These are phyloP conservation scores for Centrapalus pauciflorus DNA, from an alignment of 129 eudicot genomes.

Conservation along the genomic window DNA sequence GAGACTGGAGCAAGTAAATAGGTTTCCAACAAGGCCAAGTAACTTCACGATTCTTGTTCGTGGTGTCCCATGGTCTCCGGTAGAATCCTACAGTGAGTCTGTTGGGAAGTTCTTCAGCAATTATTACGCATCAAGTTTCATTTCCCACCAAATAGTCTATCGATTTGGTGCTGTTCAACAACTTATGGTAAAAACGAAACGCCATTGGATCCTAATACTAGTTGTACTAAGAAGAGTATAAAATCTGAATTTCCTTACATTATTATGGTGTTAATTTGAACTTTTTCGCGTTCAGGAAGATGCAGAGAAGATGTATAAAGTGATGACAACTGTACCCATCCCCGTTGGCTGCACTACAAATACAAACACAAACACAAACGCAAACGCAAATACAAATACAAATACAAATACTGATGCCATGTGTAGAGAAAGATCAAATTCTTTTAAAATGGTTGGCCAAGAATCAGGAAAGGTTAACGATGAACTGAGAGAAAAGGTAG, in stretches of 20 bases:
- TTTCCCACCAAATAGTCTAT: conserved; percentile 85
- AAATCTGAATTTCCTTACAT: too few species aligned
- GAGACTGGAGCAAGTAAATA: conserved; percentile 63
- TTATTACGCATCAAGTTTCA: conserved; percentile 70
- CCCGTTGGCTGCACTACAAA: conserved; percentile 30
- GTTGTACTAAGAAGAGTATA: too few species aligned
- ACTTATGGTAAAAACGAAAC: conserved; percentile 20
- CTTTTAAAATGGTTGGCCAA: conserved; percentile 32
- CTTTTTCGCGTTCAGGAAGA: conserved; percentile 75
- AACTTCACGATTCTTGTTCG: conserved; percentile 89
- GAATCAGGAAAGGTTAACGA: conserved; percentile 35
- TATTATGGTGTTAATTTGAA: too few species aligned
- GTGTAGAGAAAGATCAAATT: conserved; percentile 52
- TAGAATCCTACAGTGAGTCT: conserved; percentile 54
- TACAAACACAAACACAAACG: too few species aligned
- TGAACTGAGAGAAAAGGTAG: conserved; percentile 55
- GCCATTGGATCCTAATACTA: not conserved
- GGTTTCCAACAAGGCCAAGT: conserved; percentile 58
- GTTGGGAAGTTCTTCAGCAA: conserved; percentile 62
- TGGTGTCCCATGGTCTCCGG: conserved; percentile 75
- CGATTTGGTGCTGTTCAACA: conserved; percentile 62
- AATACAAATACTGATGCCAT: conserved; percentile 25
- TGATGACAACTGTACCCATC: conserved; percentile 34
- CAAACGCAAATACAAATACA: conserved; percentile 23
- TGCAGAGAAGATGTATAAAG: conserved; percentile 69